These are phyloP conservation scores for Sicyos edulis DNA, from an alignment of 306 rosid genomes.

Conservation along the genomic window DNA sequence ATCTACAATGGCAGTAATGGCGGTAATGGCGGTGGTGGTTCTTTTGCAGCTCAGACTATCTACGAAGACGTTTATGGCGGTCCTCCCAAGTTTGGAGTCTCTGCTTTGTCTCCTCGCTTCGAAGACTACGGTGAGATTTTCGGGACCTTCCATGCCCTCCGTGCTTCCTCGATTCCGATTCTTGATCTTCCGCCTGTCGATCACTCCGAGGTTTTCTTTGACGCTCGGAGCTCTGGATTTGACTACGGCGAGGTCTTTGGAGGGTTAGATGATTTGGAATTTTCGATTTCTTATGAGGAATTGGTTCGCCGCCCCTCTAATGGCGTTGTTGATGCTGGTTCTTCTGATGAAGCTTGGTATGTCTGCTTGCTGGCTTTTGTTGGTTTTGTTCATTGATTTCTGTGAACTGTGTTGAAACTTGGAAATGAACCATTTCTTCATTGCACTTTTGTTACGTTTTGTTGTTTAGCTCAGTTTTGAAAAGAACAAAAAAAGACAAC, in stretches of 20 bases:
- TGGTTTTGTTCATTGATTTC: conserved; percentile 9
- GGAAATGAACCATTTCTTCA: neutral
- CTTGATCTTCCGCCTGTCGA: conserved; percentile 74
- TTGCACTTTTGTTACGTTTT: neutral
- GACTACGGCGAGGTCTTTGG: conserved; percentile 78
- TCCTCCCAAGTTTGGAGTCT: conserved; percentile 62
- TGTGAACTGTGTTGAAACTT: conserved; percentile 23
- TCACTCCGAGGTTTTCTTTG: conserved; percentile 50
- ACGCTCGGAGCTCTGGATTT: conserved; percentile 47
- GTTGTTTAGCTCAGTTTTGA: neutral
- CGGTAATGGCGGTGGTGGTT: conserved; percentile 12
- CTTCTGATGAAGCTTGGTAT: conserved; percentile 76
- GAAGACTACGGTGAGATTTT: conserved; percentile 96
- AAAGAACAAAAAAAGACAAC: neutral
- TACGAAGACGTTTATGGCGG: conserved; percentile 86
- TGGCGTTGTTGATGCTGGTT: conserved; percentile 25
- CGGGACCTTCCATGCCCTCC: conserved; percentile 57
- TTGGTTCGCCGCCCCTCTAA: conserved; percentile 40
- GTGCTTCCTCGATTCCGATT: conserved; percentile 80
- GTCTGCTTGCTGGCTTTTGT: conserved; percentile 24
- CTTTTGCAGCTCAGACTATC: conserved; percentile 33
- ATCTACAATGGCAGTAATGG: conserved; percentile 23
- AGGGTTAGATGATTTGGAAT: conserved; percentile 47
- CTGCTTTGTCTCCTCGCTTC: conserved; percentile 66
- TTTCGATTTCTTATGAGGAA: conserved; percentile 54